Evolutionary conservation across 768 basidiomycete genomes (phyloP).

Genomic region (Podaxis carcinomalis): DNA sequence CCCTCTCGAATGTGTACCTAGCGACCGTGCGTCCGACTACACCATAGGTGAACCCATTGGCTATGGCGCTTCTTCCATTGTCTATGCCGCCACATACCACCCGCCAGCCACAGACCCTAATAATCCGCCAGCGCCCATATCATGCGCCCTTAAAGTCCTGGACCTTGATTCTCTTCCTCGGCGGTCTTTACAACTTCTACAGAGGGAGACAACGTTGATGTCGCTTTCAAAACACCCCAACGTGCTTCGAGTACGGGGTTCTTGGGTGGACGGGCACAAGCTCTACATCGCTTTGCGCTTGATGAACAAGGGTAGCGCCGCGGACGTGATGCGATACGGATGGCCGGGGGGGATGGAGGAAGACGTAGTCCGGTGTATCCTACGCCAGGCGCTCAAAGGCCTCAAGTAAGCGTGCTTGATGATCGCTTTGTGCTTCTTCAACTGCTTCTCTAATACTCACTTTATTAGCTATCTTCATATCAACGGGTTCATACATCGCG

Average conservation of each 20-base stretch:
- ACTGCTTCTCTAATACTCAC: constrained; percentile 1
- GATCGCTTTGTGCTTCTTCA: constrained; percentile 1
- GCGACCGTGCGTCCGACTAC: constrained; percentile 71
- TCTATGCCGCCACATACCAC: constrained; percentile 72
- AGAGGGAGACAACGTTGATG: constrained; percentile 88
- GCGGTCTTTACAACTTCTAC: constrained; percentile 65
- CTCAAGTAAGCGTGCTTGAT: constrained; percentile 53
- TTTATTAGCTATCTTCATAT: constrained; percentile 71
- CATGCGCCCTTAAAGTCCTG: constrained; percentile 86
- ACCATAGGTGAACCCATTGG: constrained; percentile 76
- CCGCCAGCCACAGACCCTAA: constrained; percentile 18
- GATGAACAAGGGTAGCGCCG: constrained; percentile 85
- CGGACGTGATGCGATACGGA: constrained; percentile 79
- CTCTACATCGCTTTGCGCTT: constrained; percentile 83
- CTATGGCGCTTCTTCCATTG: constrained; percentile 89
- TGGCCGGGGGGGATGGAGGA: constrained; percentile 92
- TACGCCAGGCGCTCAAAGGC: constrained; percentile 85
- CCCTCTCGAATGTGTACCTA: constrained; percentile 24
- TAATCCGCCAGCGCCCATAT: constrained; percentile 30
- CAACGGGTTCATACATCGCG: constrained; percentile 90
- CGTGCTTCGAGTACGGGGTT: constrained; percentile 85
- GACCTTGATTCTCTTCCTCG: constrained; percentile 79
- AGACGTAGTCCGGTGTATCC: constrained; percentile 79
- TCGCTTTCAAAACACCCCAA: constrained; percentile 92
- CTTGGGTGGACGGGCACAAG: constrained; percentile 82